phyloP scores from a whole-genome alignment of 805 yeast genomes.

The Sporopachydermia lactativora region DNA sequence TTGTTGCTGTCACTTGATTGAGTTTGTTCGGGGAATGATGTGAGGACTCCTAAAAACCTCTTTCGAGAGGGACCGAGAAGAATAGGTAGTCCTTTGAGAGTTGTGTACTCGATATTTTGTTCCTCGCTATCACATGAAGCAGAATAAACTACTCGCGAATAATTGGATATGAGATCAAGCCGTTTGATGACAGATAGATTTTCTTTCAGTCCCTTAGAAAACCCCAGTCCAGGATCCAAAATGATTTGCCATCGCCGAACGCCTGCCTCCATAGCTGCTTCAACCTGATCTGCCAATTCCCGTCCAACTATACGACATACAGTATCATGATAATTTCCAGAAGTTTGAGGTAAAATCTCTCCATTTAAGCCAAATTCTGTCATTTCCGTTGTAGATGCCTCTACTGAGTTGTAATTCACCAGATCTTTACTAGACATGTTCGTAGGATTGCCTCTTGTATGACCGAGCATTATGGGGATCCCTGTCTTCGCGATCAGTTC shows the following conservation, averaged over 20 bases:
- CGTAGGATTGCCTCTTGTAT: slow-evolving; percentile 68
- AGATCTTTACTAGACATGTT: slow-evolving; percentile 42
- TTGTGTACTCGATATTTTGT: slow-evolving; percentile 16
- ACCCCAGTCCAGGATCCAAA: slow-evolving; percentile 92
- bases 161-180: slow-evolving; percentile 16
- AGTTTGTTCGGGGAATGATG: slow-evolving; percentile 14
- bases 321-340: slow-evolving; percentile 15
- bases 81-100: slow-evolving; percentile 46
- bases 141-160: slow-evolving; percentile 4
- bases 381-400: slow-evolving; percentile 22
- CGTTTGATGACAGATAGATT: slow-evolving; percentile 48
- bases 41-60: slow-evolving; percentile 65
- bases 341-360: slow-evolving; percentile 15
- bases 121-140: neutral
- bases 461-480: slow-evolving; percentile 72
- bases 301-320: slow-evolving; percentile 44
- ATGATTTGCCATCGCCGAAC: slow-evolving; percentile 83
- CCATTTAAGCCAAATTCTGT: slow-evolving; percentile 20
- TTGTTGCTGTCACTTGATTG: slow-evolving; percentile 29
- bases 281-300: slow-evolving; percentile 47
- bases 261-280: slow-evolving; percentile 44
- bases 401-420: slow-evolving; percentile 32
- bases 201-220: slow-evolving; percentile 71
- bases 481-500: slow-evolving; percentile 45
- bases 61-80: slow-evolving; percentile 85